Evolutionary conservation across 148 eudicot genomes (phyloP).

Genomic region (Camellia sinensis): DNA sequence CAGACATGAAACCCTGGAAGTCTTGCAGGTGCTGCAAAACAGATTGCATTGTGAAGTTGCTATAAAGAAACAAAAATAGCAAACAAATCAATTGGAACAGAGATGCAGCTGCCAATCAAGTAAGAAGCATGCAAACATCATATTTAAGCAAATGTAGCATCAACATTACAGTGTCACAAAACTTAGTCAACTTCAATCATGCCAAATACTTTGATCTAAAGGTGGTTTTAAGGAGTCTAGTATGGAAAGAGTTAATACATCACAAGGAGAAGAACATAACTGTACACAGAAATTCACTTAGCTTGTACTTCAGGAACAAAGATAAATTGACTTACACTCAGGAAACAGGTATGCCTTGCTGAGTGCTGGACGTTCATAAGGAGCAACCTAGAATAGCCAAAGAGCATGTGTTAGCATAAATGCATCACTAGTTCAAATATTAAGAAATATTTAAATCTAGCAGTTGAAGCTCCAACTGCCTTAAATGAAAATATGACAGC

Average conservation of each 20-base stretch:
- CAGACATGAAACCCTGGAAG: constrained; percentile 96
- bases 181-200: not conserved
- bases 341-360: constrained; percentile 97
- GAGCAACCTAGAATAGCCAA: constrained; percentile 71
- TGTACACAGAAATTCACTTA: not conserved
- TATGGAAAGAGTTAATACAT: not conserved
- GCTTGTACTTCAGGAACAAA: not conserved
- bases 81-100: not conserved
- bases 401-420: not conserved
- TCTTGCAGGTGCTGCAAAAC: constrained; percentile 84
- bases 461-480: constrained; percentile 1
- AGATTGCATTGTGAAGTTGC: not conserved
- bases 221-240: not conserved
- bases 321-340: constrained; percentile 58
- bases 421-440: not conserved
- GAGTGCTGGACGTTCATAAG: constrained; percentile 98
- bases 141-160: not conserved
- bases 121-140: not conserved
- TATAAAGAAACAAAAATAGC: not conserved
- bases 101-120: not conserved
- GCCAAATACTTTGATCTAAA: not conserved
- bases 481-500: not conserved
- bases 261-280: not conserved
- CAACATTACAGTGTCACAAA: not conserved
- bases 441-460: not conserved